These are phyloP conservation scores for Collybiopsis confluens DNA, from an alignment of 768 basidiomycete species.

Conservation along the genomic window DNA sequence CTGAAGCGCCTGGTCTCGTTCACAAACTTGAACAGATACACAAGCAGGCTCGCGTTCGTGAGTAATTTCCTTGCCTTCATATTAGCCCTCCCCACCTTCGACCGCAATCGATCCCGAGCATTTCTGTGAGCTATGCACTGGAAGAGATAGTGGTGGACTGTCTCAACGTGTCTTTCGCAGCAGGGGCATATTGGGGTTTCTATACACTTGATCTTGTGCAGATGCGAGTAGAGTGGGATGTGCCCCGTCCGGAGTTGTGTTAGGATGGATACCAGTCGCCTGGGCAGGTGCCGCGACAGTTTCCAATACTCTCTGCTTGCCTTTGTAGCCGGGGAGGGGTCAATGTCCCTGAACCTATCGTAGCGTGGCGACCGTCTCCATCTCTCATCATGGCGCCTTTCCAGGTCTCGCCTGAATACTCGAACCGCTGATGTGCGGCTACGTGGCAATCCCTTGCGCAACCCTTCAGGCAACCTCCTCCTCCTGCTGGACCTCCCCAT, in stretches of 20 bases:
- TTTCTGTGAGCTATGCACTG: conserved; percentile 10
- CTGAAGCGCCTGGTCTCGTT: background rate
- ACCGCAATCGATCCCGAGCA: background rate
- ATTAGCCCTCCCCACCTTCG: background rate
- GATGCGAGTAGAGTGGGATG: conserved; percentile 21
- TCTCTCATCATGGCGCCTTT: background rate
- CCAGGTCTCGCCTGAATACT: too few relatives aligned
- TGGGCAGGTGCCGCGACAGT: conserved; percentile 4
- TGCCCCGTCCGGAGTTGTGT: conserved; percentile 29
- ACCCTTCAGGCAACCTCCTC: background rate
- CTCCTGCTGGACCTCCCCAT: background rate
- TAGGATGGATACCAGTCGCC: conserved; percentile 16
- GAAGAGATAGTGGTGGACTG: conserved; percentile 14
- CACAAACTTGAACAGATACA: background rate
- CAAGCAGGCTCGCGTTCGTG: background rate
- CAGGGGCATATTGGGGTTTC: conserved; percentile 15
- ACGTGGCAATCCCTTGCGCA: background rate
- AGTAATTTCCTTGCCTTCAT: background rate
- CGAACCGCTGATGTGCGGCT: background rate
- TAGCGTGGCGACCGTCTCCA: background rate
- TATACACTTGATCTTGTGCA: conserved; percentile 15
- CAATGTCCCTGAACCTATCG: background rate
- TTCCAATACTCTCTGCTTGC: background rate
- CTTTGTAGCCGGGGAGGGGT: background rate
- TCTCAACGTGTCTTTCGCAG: conserved; percentile 11